Conservation (phyloP, 192 early-diverging fungal species). For the Backusella psychrophila region DNA sequence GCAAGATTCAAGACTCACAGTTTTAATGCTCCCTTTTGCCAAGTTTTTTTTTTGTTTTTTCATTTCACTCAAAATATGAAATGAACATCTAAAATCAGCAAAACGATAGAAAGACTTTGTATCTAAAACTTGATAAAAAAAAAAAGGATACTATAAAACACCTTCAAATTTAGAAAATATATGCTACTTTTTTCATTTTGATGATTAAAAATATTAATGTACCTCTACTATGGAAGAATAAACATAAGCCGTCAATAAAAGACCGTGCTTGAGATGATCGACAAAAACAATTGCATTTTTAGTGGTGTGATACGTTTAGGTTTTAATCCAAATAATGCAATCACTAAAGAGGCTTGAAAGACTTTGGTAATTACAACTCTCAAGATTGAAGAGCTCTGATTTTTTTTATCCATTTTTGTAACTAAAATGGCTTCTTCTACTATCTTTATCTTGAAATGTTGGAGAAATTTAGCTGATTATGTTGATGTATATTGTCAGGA, state of each 20-base stretch:
- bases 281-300: not conserved
- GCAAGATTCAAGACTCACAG: not conserved
- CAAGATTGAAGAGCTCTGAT: not conserved
- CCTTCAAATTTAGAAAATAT: not conserved
- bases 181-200: not conserved
- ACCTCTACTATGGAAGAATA: not conserved
- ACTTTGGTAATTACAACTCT: not conserved
- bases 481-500: not conserved
- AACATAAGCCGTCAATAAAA: not conserved
- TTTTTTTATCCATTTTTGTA: not conserved
- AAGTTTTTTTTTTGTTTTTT: not conserved
- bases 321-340: not conserved
- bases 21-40: not conserved
- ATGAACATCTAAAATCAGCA: not conserved
- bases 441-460: not conserved
- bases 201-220: not conserved
- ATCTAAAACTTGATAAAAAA: too few relatives aligned
- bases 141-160: not conserved
- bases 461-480: not conserved
- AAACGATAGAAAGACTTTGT: not conserved
- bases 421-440: not conserved
- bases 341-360: not conserved
- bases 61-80: not conserved
- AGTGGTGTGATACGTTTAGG: not conserved
- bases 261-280: not conserved